Base-by-base conservation (phyloP, 2,329 filamentous ascomycete genomes). In the Verticillium longisporum region DNA sequence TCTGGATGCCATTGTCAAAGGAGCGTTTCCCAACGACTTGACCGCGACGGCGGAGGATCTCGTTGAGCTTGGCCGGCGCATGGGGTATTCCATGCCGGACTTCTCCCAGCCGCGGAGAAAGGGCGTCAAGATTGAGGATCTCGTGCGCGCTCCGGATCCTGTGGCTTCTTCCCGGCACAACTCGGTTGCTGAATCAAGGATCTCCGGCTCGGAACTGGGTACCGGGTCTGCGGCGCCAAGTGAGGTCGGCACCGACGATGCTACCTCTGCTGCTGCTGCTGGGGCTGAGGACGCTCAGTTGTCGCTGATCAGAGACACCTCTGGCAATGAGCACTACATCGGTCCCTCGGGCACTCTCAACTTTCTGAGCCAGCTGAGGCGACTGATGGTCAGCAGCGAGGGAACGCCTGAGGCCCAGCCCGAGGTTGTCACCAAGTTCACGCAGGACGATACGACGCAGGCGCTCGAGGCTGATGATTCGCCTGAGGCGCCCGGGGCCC, bases 291-390 rank as follows among this genome's bases (percentile, higher is more conserved):
- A 68, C 33, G 63, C 67, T 6, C 64, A 66, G 13, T 59, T 68
- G 0, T 69, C 66, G 5, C 63, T 74, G 6, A 69, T 74, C 6
- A 67, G 67, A 38, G 74, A 75, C 32, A 69, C 71, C 1, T 67
- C 71, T 13, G 74, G 74, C 0, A 71, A 70, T 53, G 69, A 72
- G 61, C 73, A 76, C 58, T 76, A 74, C 53, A 74, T 75, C 32
- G 73, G 74, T 0, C 73, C 73, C 3, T 75, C 73, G 0, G 73
- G 74, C 1, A 74, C 71, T 2, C 68, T 75, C 14, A 70, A 72
- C 60, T 76, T 76, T 56, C 65, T 73, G 55, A 72, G 70, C 1
- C 69, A 75, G 59, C 67, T 76, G 1, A 70, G 74, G 2, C 63
- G 70, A n/a, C 66, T 75, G 1, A 62, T 74, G 5, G 61, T 71